These are phyloP conservation scores for Beauveria scarabaeidicola DNA, from an alignment of 2,329 filamentous ascomycete species.

Conservation along the genomic window DNA sequence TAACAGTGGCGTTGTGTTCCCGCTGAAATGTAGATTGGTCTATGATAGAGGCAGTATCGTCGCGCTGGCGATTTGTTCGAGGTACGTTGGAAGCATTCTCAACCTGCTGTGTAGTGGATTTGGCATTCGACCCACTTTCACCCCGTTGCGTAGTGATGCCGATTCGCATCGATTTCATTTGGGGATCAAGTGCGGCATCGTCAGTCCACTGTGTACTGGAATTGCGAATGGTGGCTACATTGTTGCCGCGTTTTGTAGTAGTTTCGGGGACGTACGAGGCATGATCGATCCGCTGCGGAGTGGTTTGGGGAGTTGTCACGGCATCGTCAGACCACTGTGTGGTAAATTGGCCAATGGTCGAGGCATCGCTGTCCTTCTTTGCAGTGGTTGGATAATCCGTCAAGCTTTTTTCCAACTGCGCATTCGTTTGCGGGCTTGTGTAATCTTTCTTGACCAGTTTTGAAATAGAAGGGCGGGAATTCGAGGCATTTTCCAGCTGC, in stretches of 20 bases:
- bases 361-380: not conserved
- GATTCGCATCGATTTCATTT: too few relatives aligned
- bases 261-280: not conserved
- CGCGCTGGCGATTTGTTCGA: too few relatives aligned
- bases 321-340: not conserved
- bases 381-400: not conserved
- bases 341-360: not conserved
- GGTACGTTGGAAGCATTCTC: too few relatives aligned
- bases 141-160: too few relatives aligned
- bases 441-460: not conserved
- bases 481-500: not conserved
- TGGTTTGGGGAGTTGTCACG: not conserved
- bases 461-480: not conserved
- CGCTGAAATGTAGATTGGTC: too few relatives aligned
- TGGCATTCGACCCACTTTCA: not conserved
- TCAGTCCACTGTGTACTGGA: too few relatives aligned
- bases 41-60: too few relatives aligned
- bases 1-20: not conserved
- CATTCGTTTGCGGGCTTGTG: not conserved
- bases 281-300: not conserved
- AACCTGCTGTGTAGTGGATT: too few relatives aligned
- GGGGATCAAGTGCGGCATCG: too few relatives aligned
- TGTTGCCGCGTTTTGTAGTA: not conserved
- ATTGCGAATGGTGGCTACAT: not conserved
- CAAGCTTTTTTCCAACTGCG: not conserved